Conservation (phyloP, 805 yeast species). For the Metschnikowia chrysomelidarum region DNA sequence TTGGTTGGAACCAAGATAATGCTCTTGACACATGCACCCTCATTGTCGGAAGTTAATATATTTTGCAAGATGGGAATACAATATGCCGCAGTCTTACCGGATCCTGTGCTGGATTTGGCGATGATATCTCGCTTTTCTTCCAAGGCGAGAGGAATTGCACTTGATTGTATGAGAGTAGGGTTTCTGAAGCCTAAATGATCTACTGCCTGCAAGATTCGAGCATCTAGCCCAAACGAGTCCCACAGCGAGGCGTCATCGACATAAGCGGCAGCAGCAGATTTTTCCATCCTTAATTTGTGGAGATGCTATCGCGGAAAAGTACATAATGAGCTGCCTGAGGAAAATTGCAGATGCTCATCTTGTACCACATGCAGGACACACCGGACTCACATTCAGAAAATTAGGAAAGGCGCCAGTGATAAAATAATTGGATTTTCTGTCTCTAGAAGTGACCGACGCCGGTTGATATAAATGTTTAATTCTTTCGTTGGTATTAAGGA, state of each 20-base stretch:
- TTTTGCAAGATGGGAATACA: conserved; percentile 82
- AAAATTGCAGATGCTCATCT: conserved; percentile 22
- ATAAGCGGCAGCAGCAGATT: conserved; percentile 62
- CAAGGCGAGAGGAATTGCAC: conserved; percentile 88
- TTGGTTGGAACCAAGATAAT: conserved; percentile 89
- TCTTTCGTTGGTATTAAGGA: no score
- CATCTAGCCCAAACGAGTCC: conserved; percentile 76
- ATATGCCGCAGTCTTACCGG: conserved; percentile 94
- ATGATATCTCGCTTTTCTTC: conserved; percentile 89
- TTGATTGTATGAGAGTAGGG: conserved; percentile 89
- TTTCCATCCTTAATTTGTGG: conserved; percentile 12
- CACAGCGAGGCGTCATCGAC: conserved; percentile 70
- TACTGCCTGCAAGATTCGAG: conserved; percentile 81
- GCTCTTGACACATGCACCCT: conserved; percentile 43
- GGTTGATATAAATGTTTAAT: neutral
- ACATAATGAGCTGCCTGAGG: conserved; percentile 1
- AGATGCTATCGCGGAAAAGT: neutral
- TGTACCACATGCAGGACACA: conserved; percentile 8
- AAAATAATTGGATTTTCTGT: no score
- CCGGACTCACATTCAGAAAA: no score
- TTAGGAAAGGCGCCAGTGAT: no score
- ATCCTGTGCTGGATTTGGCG: conserved; percentile 93
- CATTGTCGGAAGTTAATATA: conserved; percentile 47
- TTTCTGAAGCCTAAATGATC: conserved; percentile 73
- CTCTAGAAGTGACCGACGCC: no score